Conservation (phyloP, 2,329 filamentous ascomycete genomes). For the Penicillium hesseltinei region DNA sequence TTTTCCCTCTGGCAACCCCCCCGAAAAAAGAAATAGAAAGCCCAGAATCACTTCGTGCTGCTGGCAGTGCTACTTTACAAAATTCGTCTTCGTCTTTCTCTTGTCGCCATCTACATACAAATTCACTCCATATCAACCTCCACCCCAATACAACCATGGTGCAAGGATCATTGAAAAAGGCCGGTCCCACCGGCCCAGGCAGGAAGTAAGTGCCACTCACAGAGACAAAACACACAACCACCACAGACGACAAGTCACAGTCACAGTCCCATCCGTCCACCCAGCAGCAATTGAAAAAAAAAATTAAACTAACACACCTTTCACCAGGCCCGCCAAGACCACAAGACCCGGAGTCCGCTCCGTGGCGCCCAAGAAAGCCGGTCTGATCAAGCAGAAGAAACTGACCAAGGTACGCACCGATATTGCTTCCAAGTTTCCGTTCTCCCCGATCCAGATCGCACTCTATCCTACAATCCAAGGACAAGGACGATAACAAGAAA, state of each 20-base stretch:
- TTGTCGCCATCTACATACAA: neutral
- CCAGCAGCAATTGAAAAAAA: neutral
- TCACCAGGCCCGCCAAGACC: conserved; percentile 35
- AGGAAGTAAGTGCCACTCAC: conserved; percentile 31
- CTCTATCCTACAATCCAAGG: neutral
- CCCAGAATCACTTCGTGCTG: conserved; percentile 16
- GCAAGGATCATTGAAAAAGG: conserved; percentile 51
- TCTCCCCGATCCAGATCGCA: neutral
- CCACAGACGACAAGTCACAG: neutral
- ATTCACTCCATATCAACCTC: neutral
- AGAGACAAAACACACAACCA: neutral
- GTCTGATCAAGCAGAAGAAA: conserved; percentile 59
- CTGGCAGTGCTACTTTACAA: conserved; percentile 15
- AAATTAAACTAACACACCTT: neutral
- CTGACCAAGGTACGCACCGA: conserved; percentile 56
- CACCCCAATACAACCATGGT: conserved; percentile 38
- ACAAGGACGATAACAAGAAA: neutral
- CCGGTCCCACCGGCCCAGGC: conserved; percentile 34
- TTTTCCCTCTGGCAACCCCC: conserved; percentile 12
- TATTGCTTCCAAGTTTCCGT: neutral
- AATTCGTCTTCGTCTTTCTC: neutral
- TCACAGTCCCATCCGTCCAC: neutral
- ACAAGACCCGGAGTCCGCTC: conserved; percentile 60
- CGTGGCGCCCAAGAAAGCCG: conserved; percentile 66
- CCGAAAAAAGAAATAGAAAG: conserved; percentile 2